Evolutionary conservation across 495 filamentous ascomycete species (phyloP).

Genomic region (Penicillium arizonense): DNA sequence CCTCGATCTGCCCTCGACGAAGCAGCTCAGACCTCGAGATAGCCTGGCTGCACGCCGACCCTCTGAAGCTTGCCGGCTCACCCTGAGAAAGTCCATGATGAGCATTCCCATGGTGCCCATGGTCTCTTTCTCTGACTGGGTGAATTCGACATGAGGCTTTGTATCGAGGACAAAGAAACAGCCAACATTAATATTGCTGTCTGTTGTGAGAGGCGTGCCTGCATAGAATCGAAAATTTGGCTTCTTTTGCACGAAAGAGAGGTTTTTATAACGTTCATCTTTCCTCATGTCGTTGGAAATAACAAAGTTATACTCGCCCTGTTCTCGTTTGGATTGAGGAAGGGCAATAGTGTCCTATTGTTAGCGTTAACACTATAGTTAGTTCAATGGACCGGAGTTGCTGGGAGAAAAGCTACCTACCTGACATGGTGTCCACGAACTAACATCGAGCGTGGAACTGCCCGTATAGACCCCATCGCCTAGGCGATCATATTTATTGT

Average conservation of each 20-base stretch:
- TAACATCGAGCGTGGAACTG: constrained; percentile 34
- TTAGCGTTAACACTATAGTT: neutral
- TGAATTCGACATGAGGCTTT: constrained; percentile 32
- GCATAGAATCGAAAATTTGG: constrained; percentile 48
- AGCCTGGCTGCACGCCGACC: constrained; percentile 55
- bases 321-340: constrained; percentile 29
- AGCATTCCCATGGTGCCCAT: constrained; percentile 48
- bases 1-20: constrained; percentile 52
- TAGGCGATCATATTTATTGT: constrained; percentile 30
- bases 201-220: constrained; percentile 58
- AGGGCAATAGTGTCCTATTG: constrained; percentile 30
- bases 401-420: constrained; percentile 15
- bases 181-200: constrained; percentile 66
- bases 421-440: constrained; percentile 45
- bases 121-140: constrained; percentile 30
- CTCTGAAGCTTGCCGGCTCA: constrained; percentile 55
- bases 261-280: constrained; percentile 39
- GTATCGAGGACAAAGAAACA: constrained; percentile 64
- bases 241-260: constrained; percentile 40
- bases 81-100: constrained; percentile 63
- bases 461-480: constrained; percentile 46
- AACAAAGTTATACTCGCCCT: constrained; percentile 30
- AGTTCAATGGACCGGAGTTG: neutral
- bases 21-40: constrained; percentile 58
- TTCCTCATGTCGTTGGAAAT: constrained; percentile 38